A percentile compares a stretch with the other conserved stretches of the same genome.
These are phyloP conservation scores for Suillus clintonianus DNA, from an alignment of 768 basidiomycete species.

Conservation along the genomic window DNA sequence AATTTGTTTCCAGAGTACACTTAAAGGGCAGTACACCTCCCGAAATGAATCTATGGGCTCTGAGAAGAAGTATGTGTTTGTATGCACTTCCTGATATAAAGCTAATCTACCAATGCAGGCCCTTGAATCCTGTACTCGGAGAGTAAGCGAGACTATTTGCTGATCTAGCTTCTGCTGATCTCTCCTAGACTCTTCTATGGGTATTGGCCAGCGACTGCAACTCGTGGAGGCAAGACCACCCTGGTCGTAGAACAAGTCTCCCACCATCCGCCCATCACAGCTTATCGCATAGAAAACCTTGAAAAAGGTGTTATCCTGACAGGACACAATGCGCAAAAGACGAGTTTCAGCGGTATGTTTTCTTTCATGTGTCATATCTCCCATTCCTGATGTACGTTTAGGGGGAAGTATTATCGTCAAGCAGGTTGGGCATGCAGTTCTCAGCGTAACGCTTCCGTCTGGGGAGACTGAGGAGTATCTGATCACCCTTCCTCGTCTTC, in stretches of 20 bases:
- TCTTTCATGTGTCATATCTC: neutral
- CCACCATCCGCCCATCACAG: conserved; percentile 90
- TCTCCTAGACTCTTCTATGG: conserved; percentile 78
- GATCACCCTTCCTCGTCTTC: conserved; percentile 88
- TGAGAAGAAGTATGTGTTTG: conserved; percentile 83
- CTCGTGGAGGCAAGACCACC: conserved; percentile 75
- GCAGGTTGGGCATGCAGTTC: conserved; percentile 91
- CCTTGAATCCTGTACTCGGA: conserved; percentile 93
- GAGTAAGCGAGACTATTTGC: conserved; percentile 53
- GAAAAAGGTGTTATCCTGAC: conserved; percentile 72
- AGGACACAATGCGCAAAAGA: conserved; percentile 96
- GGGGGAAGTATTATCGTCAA: conserved; percentile 82
- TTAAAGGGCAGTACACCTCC: conserved; percentile 95
- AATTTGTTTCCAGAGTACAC: conserved; percentile 61
- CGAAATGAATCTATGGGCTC: conserved; percentile 95
- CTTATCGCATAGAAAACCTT: conserved; percentile 84
- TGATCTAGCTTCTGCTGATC: neutral
- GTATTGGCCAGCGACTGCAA: conserved; percentile 70
- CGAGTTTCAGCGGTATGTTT: conserved; percentile 75
- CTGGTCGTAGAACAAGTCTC: conserved; percentile 95
- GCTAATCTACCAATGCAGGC: conserved; percentile 47
- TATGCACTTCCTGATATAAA: neutral
- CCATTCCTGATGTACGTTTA: conserved; percentile 23
- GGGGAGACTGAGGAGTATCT: conserved; percentile 73
- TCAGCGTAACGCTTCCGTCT: conserved; percentile 64